phyloP scores from a whole-genome alignment of 176 grass and related monocot genomes.

The Oryza australiensis region DNA sequence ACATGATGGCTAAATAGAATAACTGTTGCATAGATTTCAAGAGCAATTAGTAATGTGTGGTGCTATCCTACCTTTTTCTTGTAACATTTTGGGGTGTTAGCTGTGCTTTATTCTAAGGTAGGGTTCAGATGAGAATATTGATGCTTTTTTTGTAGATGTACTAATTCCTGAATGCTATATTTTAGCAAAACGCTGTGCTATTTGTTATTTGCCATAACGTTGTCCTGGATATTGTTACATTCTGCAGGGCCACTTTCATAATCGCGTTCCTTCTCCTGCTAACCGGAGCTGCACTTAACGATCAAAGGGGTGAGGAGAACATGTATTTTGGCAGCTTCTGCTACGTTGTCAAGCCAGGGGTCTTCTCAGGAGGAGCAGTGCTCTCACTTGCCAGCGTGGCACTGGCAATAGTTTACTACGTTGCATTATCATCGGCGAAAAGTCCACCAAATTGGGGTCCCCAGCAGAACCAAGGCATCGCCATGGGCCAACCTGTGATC shows the following conservation, averaged over 20 bases:
- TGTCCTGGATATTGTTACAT: neutral
- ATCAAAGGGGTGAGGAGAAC: constrained; percentile 78
- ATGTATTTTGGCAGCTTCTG: constrained; percentile 91
- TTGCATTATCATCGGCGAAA: constrained; percentile 58
- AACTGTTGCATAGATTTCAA: constrained; percentile 32
- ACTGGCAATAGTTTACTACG: constrained; percentile 86
- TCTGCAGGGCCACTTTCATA: constrained; percentile 76
- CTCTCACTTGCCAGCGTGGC: constrained; percentile 83
- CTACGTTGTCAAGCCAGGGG: constrained; percentile 87
- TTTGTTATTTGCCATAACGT: neutral
- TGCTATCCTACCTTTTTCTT: neutral
- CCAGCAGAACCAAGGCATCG: constrained; percentile 64
- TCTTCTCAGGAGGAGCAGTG: constrained; percentile 84
- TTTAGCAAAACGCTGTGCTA: neutral
- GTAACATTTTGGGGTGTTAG: neutral
- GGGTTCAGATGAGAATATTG: neutral
- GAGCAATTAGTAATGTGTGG: neutral
- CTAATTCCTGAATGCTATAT: neutral
- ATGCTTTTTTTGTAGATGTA: neutral
- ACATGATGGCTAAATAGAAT: neutral
- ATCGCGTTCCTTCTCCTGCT: constrained; percentile 86
- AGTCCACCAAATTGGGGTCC: constrained; percentile 28
- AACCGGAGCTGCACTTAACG: constrained; percentile 84
- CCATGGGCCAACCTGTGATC: constrained; percentile 84
- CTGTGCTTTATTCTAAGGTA: neutral